Evolutionary conservation across 176 grass and related monocot species (phyloP).

Genomic region (Oryza australiensis): DNA sequence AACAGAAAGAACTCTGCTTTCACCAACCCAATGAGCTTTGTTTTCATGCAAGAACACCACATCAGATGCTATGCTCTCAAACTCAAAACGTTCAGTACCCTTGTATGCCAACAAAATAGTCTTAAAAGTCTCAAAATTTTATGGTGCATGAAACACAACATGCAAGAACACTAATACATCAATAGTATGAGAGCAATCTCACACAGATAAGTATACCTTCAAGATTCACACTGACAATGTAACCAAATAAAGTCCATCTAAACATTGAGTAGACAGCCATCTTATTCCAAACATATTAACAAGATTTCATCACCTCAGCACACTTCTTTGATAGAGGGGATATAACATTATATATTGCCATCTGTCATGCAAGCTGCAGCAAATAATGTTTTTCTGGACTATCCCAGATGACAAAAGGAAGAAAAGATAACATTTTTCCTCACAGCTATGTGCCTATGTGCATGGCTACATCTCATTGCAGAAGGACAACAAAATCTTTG

Average conservation of each 20-base stretch:
- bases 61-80: neutral
- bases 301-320: neutral
- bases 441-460: neutral
- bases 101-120: neutral
- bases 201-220: no score
- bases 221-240: neutral
- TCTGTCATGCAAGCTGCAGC: neutral
- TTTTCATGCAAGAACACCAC: neutral
- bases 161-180: neutral
- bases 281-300: neutral
- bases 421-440: neutral
- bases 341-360: neutral
- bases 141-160: no score
- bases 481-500: constrained; percentile 4
- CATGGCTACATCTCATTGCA: neutral
- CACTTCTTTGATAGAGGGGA: neutral
- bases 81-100: neutral
- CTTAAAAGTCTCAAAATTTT: no score
- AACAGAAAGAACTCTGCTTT: neutral
- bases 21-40: neutral
- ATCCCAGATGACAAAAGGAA: neutral
- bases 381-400: neutral
- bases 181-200: neutral
- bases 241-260: neutral
- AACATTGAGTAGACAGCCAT: neutral